Base-by-base conservation (phyloP, 225 moss, liverwort and hornwort genomes). In the Lunularia cruciata region DNA sequence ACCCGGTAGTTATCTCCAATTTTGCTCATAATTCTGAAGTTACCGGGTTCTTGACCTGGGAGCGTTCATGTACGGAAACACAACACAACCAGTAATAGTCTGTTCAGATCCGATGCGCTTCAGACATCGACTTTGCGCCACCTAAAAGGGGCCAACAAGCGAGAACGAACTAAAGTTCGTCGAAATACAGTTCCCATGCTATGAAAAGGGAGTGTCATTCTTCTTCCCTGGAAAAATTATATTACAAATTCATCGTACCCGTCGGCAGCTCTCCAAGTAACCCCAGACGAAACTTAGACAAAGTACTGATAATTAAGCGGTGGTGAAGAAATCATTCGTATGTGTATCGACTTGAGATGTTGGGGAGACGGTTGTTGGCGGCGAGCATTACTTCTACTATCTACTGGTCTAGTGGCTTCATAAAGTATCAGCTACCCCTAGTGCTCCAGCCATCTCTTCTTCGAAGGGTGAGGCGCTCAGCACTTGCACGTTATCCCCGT, bases 401-500 rank as follows among this genome's bases (percentile, higher is more conserved):
- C 12, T 26, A 7, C 47, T 47, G 7, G 28, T 64, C 2, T 20
- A 62, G 13, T 46, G 46, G 31, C 46, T 16, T 68, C 52, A 68
- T 51, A 53, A 36, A 60, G 53, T 0, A 43, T 77, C 77, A 43
- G 65, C 71, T 19, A 72, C 39, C 35, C 60, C 51, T 35, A 77
- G 27, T 31, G 57, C 6, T 30, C 27, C 43, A 27, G 67, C 20
- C 19, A 66, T 71, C 52, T 71, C 75, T 28, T 65, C 52, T 28
- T 65, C 52, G 47, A 19, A 72, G 52, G 36, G 43, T 71, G 60
- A 58, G 15, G 60, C 71, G 8, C 64, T 66, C 67, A 82, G 37
- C 14, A 82, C 77, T 12, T 63, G 65, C 32, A 61, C 77, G 23
- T 82, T 48, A 18, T 72, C 74, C 65, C 77, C 82, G 34, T 74